phyloP scores from a whole-genome alignment of 2,329 filamentous ascomycete species.

The Rachicladosporium sp. region DNA sequence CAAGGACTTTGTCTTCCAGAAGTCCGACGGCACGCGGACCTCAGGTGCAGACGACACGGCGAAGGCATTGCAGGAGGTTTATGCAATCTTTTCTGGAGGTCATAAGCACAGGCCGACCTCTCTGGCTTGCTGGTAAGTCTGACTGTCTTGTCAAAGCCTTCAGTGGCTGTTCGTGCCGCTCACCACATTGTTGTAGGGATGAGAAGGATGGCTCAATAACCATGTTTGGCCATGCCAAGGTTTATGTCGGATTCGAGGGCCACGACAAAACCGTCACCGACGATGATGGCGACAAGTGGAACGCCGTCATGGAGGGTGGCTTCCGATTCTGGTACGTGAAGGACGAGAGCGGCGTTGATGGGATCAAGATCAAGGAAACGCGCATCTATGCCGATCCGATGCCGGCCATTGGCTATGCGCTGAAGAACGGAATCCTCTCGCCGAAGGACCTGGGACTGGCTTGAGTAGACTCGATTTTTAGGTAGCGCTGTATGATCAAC shows the following conservation, averaged over 20 bases:
- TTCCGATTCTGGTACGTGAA: conserved; percentile 17
- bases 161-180: no score
- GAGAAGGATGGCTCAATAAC: no score
- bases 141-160: no score
- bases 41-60: conserved; percentile 12
- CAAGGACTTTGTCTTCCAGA: conserved; percentile 7
- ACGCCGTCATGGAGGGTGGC: conserved; percentile 12
- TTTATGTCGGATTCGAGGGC: conserved; percentile 13
- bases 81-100: no score
- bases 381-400: conserved; percentile 4
- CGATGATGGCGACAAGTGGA: conserved; percentile 12
- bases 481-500: no score
- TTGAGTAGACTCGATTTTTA: background rate
- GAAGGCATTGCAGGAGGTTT: no score
- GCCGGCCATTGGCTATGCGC: conserved; percentile 1
- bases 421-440: background rate
- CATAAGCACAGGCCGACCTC: no score
- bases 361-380: conserved; percentile 1
- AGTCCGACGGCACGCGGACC: conserved; percentile 12
- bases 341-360: conserved; percentile 5
- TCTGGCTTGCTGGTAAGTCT: no score
- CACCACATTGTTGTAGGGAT: no score
- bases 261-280: conserved; percentile 9
- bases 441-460: background rate
- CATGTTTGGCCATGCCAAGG: background rate